These are phyloP conservation scores for Beauveria sp. DNA, from an alignment of 2,329 filamentous ascomycete species.

Conservation along the genomic window DNA sequence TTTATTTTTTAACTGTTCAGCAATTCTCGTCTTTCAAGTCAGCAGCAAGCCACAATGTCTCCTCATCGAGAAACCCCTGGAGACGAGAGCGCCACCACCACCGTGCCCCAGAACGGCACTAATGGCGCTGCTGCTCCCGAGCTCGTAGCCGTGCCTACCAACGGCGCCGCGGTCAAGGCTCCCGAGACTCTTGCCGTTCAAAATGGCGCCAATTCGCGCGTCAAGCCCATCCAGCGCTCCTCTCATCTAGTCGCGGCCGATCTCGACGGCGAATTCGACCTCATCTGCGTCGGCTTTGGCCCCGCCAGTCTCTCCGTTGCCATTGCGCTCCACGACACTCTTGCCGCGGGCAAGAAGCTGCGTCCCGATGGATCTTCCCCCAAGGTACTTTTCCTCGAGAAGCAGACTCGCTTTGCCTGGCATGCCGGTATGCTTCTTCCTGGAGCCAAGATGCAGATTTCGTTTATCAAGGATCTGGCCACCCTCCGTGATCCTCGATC, in stretches of 20 bases:
- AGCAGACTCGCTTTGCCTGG: conserved; percentile 79
- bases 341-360: conserved; percentile 43
- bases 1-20: background rate
- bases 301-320: conserved; percentile 86
- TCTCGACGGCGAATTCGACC: conserved; percentile 64
- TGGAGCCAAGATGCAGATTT: conserved; percentile 94
- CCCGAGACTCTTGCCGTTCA: background rate
- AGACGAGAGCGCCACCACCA: conserved; percentile 3
- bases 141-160: background rate
- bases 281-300: conserved; percentile 88
- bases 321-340: conserved; percentile 77
- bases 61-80: conserved; percentile 6
- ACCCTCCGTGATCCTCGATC: conserved; percentile 81
- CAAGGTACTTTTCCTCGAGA: conserved; percentile 81
- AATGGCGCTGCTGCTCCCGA: conserved; percentile 3
- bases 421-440: conserved; percentile 93
- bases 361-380: conserved; percentile 40
- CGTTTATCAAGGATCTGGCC: conserved; percentile 92
- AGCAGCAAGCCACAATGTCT: background rate
- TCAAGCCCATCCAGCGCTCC: conserved; percentile 13
- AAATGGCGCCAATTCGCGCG: background rate
- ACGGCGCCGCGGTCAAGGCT: background rate
- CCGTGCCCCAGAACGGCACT: background rate
- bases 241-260: conserved; percentile 40
- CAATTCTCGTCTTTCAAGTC: background rate